Conservation (phyloP, 2,329 filamentous ascomycete species). For the Fusarium virguliforme region DNA sequence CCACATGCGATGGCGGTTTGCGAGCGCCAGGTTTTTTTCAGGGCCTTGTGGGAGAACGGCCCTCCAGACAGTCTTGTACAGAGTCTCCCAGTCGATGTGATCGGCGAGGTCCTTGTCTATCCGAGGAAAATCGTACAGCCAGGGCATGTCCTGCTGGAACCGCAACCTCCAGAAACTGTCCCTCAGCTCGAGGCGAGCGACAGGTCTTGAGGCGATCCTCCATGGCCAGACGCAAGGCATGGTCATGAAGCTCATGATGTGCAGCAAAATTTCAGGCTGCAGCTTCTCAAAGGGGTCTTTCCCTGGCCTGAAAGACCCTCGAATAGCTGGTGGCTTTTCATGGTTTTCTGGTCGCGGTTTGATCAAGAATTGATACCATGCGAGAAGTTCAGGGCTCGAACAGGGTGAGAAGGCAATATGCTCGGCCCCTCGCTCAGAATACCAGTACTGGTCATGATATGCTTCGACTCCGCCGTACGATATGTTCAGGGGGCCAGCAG, state of each 20-base stretch:
- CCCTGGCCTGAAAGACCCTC: neutral
- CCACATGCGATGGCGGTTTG: neutral
- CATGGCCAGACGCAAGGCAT: neutral
- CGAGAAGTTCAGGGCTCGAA: neutral
- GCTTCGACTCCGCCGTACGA: neutral
- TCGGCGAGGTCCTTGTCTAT: neutral
- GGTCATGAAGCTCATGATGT: neutral
- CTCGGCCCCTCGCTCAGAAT: neutral
- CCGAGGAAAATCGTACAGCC: neutral
- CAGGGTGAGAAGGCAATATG: neutral
- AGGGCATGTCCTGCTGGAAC: neutral
- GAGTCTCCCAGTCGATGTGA: neutral
- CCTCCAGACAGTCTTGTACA: neutral
- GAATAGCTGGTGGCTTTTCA: neutral
- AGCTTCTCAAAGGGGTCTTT: neutral
- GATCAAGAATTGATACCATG: neutral
- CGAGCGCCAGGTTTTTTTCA: neutral
- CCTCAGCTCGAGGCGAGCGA: neutral
- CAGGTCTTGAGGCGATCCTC: neutral
- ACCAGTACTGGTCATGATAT: conserved; percentile 1
- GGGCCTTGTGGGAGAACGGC: neutral
- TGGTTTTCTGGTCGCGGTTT: neutral
- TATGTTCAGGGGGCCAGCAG: neutral
- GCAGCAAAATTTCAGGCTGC: neutral
- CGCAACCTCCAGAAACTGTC: neutral